Percentiles rank a stretch among this genome's conserved stretches.
Evolutionary conservation across 129 eudicot genomes (phyloP).

Genomic region (Saposhnikovia divaricata): DNA sequence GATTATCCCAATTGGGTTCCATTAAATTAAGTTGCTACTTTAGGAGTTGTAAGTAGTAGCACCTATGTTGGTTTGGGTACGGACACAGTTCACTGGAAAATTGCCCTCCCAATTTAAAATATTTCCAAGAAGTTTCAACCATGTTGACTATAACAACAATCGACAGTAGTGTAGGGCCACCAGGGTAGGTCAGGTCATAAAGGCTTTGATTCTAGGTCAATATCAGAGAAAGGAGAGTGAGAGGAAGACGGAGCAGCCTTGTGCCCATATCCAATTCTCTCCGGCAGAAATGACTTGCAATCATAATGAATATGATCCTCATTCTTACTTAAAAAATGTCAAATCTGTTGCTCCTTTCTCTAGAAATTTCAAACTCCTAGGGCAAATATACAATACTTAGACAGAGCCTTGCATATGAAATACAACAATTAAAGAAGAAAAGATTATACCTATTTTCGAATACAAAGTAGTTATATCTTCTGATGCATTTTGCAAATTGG

Average conservation of each 20-base stretch:
- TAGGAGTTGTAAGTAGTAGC: background rate
- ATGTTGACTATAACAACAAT: no score
- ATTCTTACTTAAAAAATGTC: background rate
- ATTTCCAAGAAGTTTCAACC: no score
- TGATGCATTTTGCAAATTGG: constrained; percentile 67
- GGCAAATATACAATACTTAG: background rate
- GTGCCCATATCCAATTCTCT: background rate
- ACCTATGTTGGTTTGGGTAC: background rate
- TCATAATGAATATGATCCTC: background rate
- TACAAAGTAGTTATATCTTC: constrained; percentile 47
- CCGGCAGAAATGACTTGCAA: background rate
- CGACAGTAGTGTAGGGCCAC: no score
- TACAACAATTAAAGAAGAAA: background rate
- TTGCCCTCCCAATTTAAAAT: background rate
- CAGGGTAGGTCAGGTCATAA: background rate
- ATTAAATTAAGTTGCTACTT: background rate
- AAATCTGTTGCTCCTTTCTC: background rate
- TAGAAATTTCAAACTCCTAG: background rate
- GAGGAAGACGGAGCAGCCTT: background rate
- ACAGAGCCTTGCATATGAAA: background rate
- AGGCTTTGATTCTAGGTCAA: background rate
- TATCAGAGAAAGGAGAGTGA: background rate
- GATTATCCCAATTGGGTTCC: background rate
- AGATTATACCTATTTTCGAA: constrained; percentile 55
- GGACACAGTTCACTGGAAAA: background rate